Evolutionary conservation across 2,329 filamentous ascomycete species (phyloP).

Genomic region (Chaetomium globosum): DNA sequence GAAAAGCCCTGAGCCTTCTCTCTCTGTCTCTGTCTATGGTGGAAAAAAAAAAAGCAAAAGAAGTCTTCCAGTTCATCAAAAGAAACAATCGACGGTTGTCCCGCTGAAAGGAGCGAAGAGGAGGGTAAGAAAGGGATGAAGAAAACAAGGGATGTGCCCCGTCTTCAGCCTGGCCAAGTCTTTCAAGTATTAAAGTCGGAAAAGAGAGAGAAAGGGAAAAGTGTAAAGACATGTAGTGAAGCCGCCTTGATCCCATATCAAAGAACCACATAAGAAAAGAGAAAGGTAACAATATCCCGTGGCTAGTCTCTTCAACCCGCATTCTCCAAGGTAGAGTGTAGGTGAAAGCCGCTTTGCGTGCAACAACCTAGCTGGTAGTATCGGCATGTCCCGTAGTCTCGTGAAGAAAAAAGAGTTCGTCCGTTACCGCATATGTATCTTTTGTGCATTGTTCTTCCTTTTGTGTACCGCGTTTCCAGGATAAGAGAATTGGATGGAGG

Average conservation of each 20-base stretch:
- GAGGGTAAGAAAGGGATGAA: conserved; percentile 10
- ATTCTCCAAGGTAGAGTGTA: conserved; percentile 17
- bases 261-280: conserved; percentile 19
- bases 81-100: conserved; percentile 22
- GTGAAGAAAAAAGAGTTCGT: conserved; percentile 30
- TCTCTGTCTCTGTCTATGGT: conserved; percentile 31
- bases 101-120: conserved; percentile 7
- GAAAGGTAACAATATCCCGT: conserved; percentile 31
- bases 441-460: conserved; percentile 31
- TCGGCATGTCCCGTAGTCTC: conserved; percentile 36
- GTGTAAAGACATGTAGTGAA: conserved; percentile 10
- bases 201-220: conserved; percentile 28
- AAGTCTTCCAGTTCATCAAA: conserved; percentile 27
- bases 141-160: conserved; percentile 1
- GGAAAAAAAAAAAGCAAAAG: not conserved
- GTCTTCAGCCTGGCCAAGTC: conserved; percentile 13
- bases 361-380: conserved; percentile 23
- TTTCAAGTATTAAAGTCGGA: conserved; percentile 21
- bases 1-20: conserved; percentile 28
- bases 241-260: conserved; percentile 5
- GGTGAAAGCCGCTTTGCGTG: conserved; percentile 18
- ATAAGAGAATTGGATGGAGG: conserved; percentile 28
- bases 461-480: conserved; percentile 32
- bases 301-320: not conserved
- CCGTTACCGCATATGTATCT: conserved; percentile 32